Evolutionary conservation across 768 basidiomycete species (phyloP), one percentile per base, ranked within the genome.

Genomic region (Exidia glandulosa): DNA sequence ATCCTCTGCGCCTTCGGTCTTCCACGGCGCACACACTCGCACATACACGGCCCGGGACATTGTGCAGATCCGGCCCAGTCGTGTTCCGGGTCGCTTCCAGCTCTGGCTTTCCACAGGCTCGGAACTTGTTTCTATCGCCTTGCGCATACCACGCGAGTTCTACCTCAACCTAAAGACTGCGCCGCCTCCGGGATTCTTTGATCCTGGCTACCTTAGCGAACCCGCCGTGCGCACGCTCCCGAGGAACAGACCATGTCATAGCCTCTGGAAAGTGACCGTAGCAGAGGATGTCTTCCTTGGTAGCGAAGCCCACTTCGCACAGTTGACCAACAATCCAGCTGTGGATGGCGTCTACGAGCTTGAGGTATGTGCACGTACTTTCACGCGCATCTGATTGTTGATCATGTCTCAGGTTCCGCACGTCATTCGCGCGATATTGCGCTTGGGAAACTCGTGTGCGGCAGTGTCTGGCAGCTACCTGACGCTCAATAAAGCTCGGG

Each of bases 311-410:
- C 91, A 96, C 69, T 97, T 98, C 68, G 86, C 92, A 19, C 87
- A 94, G 68, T 77, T 98, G 56, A 90, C 84, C 61, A 96, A 96
- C 67, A 90, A 94, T 66, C 90, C 94, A 0, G 92, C 90, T 67
- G 91, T 97, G 9, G 93, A 97, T 65, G 93, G 92, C 1, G 88
- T 96, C 3, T 99, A 87, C 66, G 96, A 99, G 73, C 78, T 87
- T 23, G 94, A 98, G 80, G 91, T 93, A 63, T 47, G 77, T 64
- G 2, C 56, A 56, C 19, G 29, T 19, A 37, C 31, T 59, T 29
- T 59, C 36, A 41, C 50, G 32, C 58, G 33, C 58, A 16, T 34
- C 13, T 14, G 60, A 7, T 23, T 37, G 54, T 32, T 34, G 33
- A 2, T 34, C 56, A 13, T 54, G 14, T 29, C 45, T 27, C 61